Evolutionary conservation across 164 flowering plant species (phyloP), one percentile per base, ranked within the genome.

Genomic region (Magnolia kwangsiensis): DNA sequence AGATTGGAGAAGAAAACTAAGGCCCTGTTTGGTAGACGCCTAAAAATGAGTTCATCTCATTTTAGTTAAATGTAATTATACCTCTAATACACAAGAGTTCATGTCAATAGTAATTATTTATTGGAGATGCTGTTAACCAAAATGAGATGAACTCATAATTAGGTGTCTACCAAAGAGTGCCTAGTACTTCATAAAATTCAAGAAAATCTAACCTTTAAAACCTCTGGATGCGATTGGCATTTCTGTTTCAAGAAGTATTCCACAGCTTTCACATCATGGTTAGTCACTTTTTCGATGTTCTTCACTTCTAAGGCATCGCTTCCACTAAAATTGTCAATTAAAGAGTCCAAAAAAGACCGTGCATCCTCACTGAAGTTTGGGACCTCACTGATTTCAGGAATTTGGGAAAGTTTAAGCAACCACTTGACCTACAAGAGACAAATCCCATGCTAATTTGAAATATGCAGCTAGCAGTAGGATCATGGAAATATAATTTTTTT

Each of bases 181-280:
- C 50, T 16, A 55, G 4, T 2, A 69, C 5, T 18, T 11, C 23
- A 73, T 27, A 63, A 58, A 67, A 75, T 18, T 3, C 31, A 45
- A 63, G 73, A 66, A 78, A 11, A 55, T 5, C 63, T 59, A 78
- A 73, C 98, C 98, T 94, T 90, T 13, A 87, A 88, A 82, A 96
- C 80, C 85, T 96, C 98, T n/a, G 94, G 86, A 79, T 94, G 87
- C 10, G 91, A 81, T 67, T 88, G 86, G 67, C 99, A 93, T 78
- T 84, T 90, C 78, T 87, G 80, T 78, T 94, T 94, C 84, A 94
- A 83, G 83, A 91, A 96, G 83, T 96, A 96, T 69, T 94, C 98
- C 55, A 96, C 94, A n/a, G 99, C 99, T 84, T 96, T 96, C 9
- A 92, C 99, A 81, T 94, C 99, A 85, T 96, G 98, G 77, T 96